Conservation (phyloP, 352 stramenopile species). For the Aphanomyces invadans region DNA sequence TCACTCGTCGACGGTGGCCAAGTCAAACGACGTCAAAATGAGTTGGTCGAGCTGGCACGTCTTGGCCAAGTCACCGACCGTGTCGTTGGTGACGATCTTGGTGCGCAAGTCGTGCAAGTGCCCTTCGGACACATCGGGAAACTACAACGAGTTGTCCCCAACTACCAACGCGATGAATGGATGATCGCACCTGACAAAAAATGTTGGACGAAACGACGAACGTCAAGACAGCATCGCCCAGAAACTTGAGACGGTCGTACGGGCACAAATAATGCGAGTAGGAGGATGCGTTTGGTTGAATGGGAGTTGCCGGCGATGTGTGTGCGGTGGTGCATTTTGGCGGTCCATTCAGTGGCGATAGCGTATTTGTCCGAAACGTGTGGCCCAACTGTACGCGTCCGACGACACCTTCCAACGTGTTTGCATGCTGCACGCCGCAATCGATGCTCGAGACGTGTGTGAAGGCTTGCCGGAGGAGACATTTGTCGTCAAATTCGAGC, state of each 20-base stretch:
- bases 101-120: conserved; percentile 61
- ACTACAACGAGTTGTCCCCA: conserved; percentile 33
- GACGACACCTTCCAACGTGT: conserved; percentile 64
- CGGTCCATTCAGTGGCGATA: neutral
- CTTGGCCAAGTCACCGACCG: conserved; percentile 64
- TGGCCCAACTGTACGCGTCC: conserved; percentile 68
- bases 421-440: conserved; percentile 76
- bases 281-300: too few species aligned
- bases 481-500: conserved; percentile 61
- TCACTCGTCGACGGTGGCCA: conserved; percentile 30
- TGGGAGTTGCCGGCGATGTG: too few species aligned
- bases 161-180: neutral
- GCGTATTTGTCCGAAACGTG: conserved; percentile 30
- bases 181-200: conserved; percentile 46
- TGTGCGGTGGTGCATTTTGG: neutral
- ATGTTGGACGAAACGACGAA: conserved; percentile 72
- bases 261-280: conserved; percentile 67
- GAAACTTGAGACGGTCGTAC: conserved; percentile 79
- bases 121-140: conserved; percentile 50
- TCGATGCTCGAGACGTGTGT: conserved; percentile 80
- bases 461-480: conserved; percentile 73
- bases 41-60: conserved; percentile 67
- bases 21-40: conserved; percentile 62
- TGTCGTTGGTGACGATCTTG: conserved; percentile 71
- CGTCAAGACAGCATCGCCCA: conserved; percentile 75